phyloP scores from a whole-genome alignment of 257 asterid genomes.

The Petunia axillaris region DNA sequence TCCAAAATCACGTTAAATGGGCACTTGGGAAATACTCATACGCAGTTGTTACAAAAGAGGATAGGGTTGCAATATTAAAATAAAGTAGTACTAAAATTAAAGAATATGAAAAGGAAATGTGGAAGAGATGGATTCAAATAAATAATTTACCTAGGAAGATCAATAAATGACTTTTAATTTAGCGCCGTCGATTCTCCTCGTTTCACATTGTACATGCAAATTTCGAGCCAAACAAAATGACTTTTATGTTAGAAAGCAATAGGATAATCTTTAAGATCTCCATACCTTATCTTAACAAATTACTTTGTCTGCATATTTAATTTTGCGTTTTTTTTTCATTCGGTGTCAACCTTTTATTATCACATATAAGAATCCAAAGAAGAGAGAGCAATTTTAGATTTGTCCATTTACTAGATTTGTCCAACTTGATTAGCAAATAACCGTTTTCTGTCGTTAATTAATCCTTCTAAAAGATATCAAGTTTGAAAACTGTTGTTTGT shows the following conservation, averaged over 20 bases:
- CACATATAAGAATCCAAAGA: background rate
- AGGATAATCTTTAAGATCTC: constrained; percentile 12
- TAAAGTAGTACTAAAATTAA: background rate
- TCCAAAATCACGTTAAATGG: background rate
- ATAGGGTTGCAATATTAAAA: background rate
- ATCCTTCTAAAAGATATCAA: background rate
- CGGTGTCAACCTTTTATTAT: background rate
- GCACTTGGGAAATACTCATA: background rate
- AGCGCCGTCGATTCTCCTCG: background rate
- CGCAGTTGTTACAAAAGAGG: background rate
- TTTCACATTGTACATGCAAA: constrained; percentile 9
- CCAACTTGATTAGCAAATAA: background rate
- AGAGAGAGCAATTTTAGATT: background rate
- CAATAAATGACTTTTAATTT: background rate
- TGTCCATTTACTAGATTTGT: constrained; percentile 24
- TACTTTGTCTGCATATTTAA: constrained; percentile 20
- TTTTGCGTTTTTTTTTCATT: background rate
- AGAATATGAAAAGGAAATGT: background rate
- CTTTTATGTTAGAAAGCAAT: background rate
- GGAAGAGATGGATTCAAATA: background rate
- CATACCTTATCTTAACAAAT: constrained; percentile 12
- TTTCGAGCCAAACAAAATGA: background rate
- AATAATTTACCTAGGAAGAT: too few species aligned
- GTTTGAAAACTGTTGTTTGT: background rate
- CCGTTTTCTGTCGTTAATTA: background rate